Evolutionary conservation across 371 early-diverging fungal species (phyloP), one percentile per base, ranked within the genome.

Genomic region (Rhizopus microsporus): DNA sequence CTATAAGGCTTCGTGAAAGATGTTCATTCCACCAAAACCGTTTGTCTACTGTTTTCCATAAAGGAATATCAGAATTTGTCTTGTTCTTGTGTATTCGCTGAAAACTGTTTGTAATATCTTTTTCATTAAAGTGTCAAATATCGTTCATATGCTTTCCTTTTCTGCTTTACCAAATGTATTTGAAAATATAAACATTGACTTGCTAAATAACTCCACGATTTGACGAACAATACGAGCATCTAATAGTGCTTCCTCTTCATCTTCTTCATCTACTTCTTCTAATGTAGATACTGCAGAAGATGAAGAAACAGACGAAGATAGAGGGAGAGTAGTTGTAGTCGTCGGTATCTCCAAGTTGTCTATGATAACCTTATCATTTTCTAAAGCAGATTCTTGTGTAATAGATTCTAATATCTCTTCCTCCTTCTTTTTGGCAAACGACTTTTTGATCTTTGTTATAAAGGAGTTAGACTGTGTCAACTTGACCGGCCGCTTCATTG

Each of bases 21-120:
- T 82, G 77, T 43, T 88, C 87, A 67, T 88, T 88, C 86, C 86
- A 88, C 85, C 85, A 88, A 63, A 86, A 88, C 4, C 80, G 63
- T 7, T 55, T 60, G 54, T 85, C 81, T 0, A 75, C 70, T 67
- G 72, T 54, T 51, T 59, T 60, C 40, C 60, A 54, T 9, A 68
- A 45, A 9, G 71, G 64, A 15, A 46, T 31, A 7, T 54, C 47
- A 45, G 63, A 35, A n/a, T 65, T 64, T 5, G 39, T 62, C 40
- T 54, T 52, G 7, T 67, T 67, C 9, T 75, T 67, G 47, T 57
- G 51, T 3, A 71, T 50, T n/a, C 67, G 66, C 40, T 76, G 75
- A 13, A 72, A 74, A 16, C 64, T 73, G 52, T 78, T 72, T 33
- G 75, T 77, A 17, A 77, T 63, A 57, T 80, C 80, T 80, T 47